A percentile compares a stretch with the other conserved stretches of the same genome.
Evolutionary conservation across 805 yeast species (phyloP).

Genomic region (Lipomyces yamanashiensis): DNA sequence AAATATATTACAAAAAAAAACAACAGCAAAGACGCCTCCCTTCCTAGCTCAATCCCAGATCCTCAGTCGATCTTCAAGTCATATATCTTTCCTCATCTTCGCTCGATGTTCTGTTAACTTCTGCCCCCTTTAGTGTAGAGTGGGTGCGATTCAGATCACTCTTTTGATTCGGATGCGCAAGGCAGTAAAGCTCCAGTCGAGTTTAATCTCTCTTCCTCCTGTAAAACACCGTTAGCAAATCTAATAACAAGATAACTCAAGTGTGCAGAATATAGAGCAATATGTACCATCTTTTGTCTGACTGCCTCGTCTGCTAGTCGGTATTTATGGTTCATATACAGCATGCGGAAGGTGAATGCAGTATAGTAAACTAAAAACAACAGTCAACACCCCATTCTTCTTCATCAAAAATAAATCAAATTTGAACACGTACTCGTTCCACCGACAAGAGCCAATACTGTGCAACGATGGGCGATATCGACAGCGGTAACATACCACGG

Average conservation of each 20-base stretch:
- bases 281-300: slow-evolving; percentile 17
- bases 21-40: not conserved
- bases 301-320: slow-evolving; percentile 15
- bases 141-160: not conserved
- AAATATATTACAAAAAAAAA: not conserved
- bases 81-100: not conserved
- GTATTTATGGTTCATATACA: slow-evolving; percentile 26
- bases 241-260: not conserved
- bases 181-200: not conserved
- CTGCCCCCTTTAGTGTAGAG: not conserved
- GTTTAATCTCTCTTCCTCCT: slow-evolving; percentile 3
- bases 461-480: slow-evolving; percentile 72
- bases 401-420: not conserved
- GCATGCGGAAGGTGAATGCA: slow-evolving; percentile 22
- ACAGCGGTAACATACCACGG: slow-evolving; percentile 80
- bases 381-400: not conserved
- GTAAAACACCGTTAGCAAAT: not conserved
- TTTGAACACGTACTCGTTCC: slow-evolving; percentile 45
- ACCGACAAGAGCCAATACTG: slow-evolving; percentile 70
- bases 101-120: not conserved
- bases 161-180: not conserved
- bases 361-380: slow-evolving; percentile 23
- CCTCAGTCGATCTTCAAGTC: too few relatives aligned
- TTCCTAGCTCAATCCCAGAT: not conserved
- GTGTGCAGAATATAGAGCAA: not conserved